Conservation (phyloP, 495 filamentous ascomycete genomes). For the Trypethelium eluteriae region DNA sequence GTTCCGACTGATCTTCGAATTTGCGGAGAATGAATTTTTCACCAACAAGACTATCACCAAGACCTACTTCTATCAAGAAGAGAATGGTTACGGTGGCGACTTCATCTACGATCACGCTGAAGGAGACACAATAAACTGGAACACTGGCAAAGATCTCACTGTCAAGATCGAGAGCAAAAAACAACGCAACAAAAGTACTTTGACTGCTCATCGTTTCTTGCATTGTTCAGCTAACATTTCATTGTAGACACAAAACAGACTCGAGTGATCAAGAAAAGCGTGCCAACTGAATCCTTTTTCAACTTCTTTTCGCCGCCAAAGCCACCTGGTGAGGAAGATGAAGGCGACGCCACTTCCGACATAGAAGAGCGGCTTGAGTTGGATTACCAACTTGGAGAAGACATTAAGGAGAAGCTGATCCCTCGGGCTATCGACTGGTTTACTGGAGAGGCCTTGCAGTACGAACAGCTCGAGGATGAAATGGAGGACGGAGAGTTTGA, state of each 20-base stretch:
- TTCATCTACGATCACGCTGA: slow-evolving; percentile 99
- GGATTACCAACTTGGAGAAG: slow-evolving; percentile 97
- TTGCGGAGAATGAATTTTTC: slow-evolving; percentile 90
- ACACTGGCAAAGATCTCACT: slow-evolving; percentile 83
- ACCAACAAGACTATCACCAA: slow-evolving; percentile 94
- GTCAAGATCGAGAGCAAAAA: slow-evolving; percentile 96
- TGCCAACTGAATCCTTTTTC: slow-evolving; percentile 98
- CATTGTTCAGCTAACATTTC: slow-evolving; percentile 1
- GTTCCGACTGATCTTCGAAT: slow-evolving; percentile 97
- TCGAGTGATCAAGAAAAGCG: slow-evolving; percentile 95
- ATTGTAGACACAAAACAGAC: slow-evolving; percentile 91
- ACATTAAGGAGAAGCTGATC: slow-evolving; percentile 99
- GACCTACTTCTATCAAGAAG: slow-evolving; percentile 98
- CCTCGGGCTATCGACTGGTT: slow-evolving; percentile 99
- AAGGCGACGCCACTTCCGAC: slow-evolving; percentile 73
- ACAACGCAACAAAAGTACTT: slow-evolving; percentile 97
- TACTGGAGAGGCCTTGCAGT: slow-evolving; percentile 95
- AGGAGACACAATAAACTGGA: slow-evolving; percentile 97
- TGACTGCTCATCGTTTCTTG: background rate
- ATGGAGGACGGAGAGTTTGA: slow-evolving; percentile 75
- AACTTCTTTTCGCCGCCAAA: slow-evolving; percentile 98
- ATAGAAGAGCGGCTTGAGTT: slow-evolving; percentile 97
- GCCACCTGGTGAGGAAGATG: slow-evolving; percentile 65
- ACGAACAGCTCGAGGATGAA: slow-evolving; percentile 87
- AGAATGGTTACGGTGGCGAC: slow-evolving; percentile 95